Base-by-base conservation (phyloP, 2,329 filamentous ascomycete species). In the Parastagonospora nodorum region DNA sequence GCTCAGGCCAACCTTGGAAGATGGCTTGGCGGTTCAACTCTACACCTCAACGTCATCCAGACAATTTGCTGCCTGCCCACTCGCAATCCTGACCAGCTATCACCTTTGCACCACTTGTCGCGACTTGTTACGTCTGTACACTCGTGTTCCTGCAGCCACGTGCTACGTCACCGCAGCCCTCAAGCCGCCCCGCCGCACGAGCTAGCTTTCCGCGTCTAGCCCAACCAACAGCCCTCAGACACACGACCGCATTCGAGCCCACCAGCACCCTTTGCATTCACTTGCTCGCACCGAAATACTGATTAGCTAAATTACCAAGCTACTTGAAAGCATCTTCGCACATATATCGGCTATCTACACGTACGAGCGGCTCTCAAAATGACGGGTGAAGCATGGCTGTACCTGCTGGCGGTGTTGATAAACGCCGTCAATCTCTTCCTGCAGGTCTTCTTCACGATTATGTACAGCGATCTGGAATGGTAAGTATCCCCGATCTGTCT, bases 381-480 rank as follows among this genome's bases (percentile, higher is more conserved):
- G 92, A 96, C 92, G 72, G 92, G 92, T 78, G 92, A 97, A 85
- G 92, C 92, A 76, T 97, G 94, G 94, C 83, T 99, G 76, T 99
- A 95, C 82, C 87, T 99, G 70, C 84, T 99, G 78, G 88, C 93
- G 79, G 95, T 99, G 78, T 85, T 99, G 75, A 95, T 99, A 83
- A 99, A 99, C 82, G 94, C 94, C 81, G 92, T 99, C 86, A 99
- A 99, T 83, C 85, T 99, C 73, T 99, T 99, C 79, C 84, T 99
- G 51, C 95, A 99, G 82, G 94, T 99, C 69, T 99, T 99, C 85
- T 99, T 99, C 82, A 99, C 94, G 51, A 99, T 99, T 74, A 99
- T 99, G 95, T 99, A 97, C 81, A 96, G 91, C 78, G 94, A 99
- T 84, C 80, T 99, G 71, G 94, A 99, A 88, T 99, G 94, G 92